phyloP scores from a whole-genome alignment of 805 yeast genomes.

The Lipomyces spencermartinsiae region DNA sequence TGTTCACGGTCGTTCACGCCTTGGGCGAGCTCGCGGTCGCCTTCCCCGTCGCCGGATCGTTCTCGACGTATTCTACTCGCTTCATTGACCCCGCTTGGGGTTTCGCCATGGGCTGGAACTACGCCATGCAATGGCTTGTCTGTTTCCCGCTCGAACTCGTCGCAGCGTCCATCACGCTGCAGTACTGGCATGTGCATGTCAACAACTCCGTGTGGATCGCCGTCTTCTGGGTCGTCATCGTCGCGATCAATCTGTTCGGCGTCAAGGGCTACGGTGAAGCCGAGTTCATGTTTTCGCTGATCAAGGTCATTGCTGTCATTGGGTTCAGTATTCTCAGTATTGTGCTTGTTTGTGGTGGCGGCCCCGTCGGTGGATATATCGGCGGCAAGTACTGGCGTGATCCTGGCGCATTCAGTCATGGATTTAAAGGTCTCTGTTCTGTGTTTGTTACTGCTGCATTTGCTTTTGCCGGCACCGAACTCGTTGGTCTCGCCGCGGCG shows the following conservation, averaged over 20 bases:
- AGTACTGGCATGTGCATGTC: conserved; percentile 57
- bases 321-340: conserved; percentile 69
- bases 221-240: conserved; percentile 59
- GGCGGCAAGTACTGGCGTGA: conserved; percentile 66
- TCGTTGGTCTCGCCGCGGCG: conserved; percentile 77
- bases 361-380: conserved; percentile 62
- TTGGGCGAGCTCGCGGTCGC: conserved; percentile 70
- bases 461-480: conserved; percentile 76
- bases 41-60: conserved; percentile 69
- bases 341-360: conserved; percentile 61
- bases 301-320: conserved; percentile 62
- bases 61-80: conserved; percentile 65
- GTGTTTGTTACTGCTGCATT: conserved; percentile 80
- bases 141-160: conserved; percentile 70
- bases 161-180: conserved; percentile 63
- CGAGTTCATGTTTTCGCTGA: conserved; percentile 63
- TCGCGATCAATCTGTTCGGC: conserved; percentile 59
- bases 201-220: conserved; percentile 65
- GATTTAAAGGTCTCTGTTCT: conserved; percentile 71
- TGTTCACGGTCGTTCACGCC: conserved; percentile 59
- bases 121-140: conserved; percentile 68
- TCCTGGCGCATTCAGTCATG: conserved; percentile 66
- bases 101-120: conserved; percentile 76
- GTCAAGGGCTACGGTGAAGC: conserved; percentile 71
- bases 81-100: conserved; percentile 74